These are phyloP conservation scores for Trichopus zeylanicus DNA, from an alignment of 116 monocot species.

Conservation along the genomic window DNA sequence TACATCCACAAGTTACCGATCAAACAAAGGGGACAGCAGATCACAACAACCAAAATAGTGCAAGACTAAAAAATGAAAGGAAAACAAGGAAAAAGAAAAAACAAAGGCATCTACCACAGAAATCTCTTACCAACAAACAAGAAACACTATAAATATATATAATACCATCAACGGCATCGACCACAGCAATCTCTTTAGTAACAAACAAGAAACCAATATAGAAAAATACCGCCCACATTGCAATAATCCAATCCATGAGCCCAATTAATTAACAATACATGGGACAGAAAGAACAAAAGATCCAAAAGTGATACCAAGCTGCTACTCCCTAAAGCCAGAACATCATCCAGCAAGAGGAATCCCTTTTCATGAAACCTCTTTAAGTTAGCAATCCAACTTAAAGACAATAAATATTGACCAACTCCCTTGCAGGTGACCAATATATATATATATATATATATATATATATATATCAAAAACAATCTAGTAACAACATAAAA, in stretches of 20 bases:
- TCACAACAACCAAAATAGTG: not conserved
- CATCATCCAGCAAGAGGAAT: not conserved
- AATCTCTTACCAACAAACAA: no score
- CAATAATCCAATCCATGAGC: no score
- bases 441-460: not conserved
- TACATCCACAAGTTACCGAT: slow-evolving; percentile 1
- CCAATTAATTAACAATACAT: not conserved
- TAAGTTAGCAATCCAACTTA: not conserved
- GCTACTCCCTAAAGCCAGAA: slow-evolving; percentile 1
- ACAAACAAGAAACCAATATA: not conserved
- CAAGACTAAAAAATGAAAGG: no score
- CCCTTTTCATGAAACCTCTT: not conserved
- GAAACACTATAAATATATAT: no score
- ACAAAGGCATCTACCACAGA: not conserved
- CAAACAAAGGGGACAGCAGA: not conserved
- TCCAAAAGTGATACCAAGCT: not conserved
- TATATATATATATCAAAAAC: not conserved
- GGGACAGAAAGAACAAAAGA: not conserved
- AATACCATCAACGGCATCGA: no score
- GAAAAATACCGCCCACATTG: not conserved
- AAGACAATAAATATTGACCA: no score
- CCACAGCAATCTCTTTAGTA: not conserved
- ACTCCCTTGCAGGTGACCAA: not conserved
- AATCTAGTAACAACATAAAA: not conserved
- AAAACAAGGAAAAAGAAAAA: not conserved